Evolutionary conservation across 805 yeast species (phyloP).

Genomic region (Myxozyma melibiosi): DNA sequence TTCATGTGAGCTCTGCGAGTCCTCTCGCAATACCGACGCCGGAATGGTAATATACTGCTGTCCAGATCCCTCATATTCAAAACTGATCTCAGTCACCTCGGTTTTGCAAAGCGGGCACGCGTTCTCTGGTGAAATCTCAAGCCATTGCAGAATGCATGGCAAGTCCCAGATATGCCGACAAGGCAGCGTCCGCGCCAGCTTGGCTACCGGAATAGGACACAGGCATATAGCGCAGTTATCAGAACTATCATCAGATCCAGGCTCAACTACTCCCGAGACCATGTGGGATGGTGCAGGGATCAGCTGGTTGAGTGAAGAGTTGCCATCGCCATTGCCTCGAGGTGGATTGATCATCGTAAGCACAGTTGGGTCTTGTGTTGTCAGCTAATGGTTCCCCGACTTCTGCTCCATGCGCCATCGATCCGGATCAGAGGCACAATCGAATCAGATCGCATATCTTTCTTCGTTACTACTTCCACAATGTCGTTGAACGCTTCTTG

Average conservation of each 20-base stretch:
- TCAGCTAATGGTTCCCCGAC: neutral
- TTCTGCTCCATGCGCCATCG: too few relatives aligned
- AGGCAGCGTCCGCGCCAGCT: conserved; percentile 17
- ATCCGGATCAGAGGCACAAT: too few relatives aligned
- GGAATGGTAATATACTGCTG: neutral
- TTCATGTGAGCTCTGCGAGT: neutral
- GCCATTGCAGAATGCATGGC: conserved; percentile 27
- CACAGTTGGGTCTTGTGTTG: neutral
- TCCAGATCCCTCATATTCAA: neutral
- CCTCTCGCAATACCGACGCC: neutral
- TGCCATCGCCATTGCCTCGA: neutral
- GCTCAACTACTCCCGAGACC: too few relatives aligned
- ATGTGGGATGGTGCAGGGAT: neutral
- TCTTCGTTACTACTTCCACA: neutral
- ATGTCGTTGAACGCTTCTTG: conserved; percentile 18
- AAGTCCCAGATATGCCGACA: conserved; percentile 27
- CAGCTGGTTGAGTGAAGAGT: neutral
- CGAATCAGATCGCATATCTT: neutral
- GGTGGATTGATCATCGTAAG: neutral
- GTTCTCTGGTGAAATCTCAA: conserved; percentile 14
- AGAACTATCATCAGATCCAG: neutral
- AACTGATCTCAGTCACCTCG: conserved; percentile 4
- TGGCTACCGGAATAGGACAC: neutral
- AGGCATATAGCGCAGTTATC: conserved; percentile 29
- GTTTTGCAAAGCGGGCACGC: conserved; percentile 29